A percentile compares a stretch with the other conserved stretches of the same genome.
Evolutionary conservation across 1,284 basidiomycete species (phyloP).

Genomic region (Omphalotus olearius): DNA sequence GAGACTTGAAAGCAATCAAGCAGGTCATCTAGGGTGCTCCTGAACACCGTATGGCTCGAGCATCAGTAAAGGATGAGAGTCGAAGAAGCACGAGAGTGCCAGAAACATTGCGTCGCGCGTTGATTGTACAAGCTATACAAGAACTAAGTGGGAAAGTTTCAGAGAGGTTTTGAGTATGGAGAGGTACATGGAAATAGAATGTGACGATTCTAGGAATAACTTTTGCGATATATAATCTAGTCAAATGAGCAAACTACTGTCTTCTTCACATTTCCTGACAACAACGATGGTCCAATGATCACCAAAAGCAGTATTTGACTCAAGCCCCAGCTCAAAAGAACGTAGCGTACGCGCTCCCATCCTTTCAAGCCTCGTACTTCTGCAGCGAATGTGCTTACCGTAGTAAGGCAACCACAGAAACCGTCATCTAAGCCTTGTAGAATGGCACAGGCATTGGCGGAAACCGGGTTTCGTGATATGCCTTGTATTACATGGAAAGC

Average conservation of each 20-base stretch:
- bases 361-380: constrained; percentile 66
- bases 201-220: no score
- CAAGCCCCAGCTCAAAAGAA: constrained; percentile 59
- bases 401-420: constrained; percentile 94
- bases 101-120: no score
- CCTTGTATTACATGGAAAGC: constrained; percentile 71
- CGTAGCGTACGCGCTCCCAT: constrained; percentile 65
- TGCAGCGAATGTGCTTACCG: constrained; percentile 89
- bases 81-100: no score
- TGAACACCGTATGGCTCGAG: no score
- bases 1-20: no score
- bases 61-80: no score
- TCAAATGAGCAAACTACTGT: constrained; percentile 32
- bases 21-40: no score
- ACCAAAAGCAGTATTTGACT: constrained; percentile 74
- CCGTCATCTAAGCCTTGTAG: constrained; percentile 85
- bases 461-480: constrained; percentile 32
- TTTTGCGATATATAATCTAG: constrained; percentile 1
- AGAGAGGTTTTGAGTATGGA: no score
- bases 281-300: constrained; percentile 71
- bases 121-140: no score
- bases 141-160: no score
- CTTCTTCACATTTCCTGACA: constrained; percentile 33
- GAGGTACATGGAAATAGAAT: no score
- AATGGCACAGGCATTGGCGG: constrained; percentile 58